Evolutionary conservation across 805 yeast species (phyloP), one percentile per base, ranked within the genome.

Genomic region (Suhomyces faveliae): DNA sequence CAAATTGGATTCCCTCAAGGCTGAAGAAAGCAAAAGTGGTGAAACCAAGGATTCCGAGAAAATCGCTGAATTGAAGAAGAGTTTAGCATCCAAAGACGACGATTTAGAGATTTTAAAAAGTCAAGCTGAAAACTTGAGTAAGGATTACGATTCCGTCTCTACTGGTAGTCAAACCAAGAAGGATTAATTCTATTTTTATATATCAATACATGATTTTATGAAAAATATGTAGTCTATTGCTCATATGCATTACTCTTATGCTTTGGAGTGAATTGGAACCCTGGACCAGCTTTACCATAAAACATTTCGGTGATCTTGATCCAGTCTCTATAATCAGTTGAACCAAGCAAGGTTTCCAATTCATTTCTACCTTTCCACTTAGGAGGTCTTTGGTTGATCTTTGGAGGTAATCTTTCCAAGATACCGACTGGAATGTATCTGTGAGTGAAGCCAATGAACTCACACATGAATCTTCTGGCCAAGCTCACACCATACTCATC

Each of bases 361-460:
- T 92, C 98, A 63, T 87, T 83, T 70, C 99, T 81, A 6, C 98
- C 99, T 57, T 69, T 79, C 96, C 97, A 94, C 51, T 81, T 76
- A 27, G 95, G 96, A 22, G 99, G 97, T 64, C 99, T 82, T 67
- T 94, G 94, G 63, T 94, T 95, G 57, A 94, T 70, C 60, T 84
- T 84, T 12, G 96, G 89, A 30, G 98, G 98, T 55, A 86, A 74
- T 61, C 84, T 78, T 64, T 91, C 98, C 56, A 94, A 77, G 40
- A 94, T 84, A 1, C 98, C 99, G 54, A 89, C 84, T 6, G 99
- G 99, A 46, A 92, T 81, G 65, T 94, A 94, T 57, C 99, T 76
- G 63, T 94, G 96, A 57, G 96, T 88, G 67, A 94, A 94, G 42
- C 96, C 87, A 62, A 94, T 74, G 66, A 89, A 94, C 68, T 94